Evolutionary conservation across 352 stramenopile species (phyloP), one percentile per base, ranked within the genome.

Genomic region (Globisporangium camurandrum): DNA sequence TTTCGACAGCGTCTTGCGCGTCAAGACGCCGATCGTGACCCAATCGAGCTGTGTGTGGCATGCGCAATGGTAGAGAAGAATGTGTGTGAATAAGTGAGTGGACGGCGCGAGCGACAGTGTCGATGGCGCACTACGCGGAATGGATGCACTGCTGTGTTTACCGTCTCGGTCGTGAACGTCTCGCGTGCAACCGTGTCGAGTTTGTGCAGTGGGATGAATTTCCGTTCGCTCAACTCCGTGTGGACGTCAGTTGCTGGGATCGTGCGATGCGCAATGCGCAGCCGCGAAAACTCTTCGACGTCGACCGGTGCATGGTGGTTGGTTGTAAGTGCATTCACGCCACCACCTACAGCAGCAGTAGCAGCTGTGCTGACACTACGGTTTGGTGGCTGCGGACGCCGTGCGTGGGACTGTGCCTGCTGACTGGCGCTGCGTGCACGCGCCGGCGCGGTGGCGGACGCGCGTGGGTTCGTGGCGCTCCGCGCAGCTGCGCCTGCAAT

Each of bases 1-100:
- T 45, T 88, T 86, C 30, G 79, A 86, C 38, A 85, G 50, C 14
- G 75, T 87, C 56, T 89, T 93, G 37, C 78, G 63, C 26, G 67
- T 67, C 27, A 90, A 50, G 17, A 89, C 82, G 24, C 78, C 82
- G 51, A 93, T 88, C 33, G 76, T 89, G 38, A 89, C 78, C 82
- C 82, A 93, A 49, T 93, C 82, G 7, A 76, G 47, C 76, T 84
- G 24, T n/a, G n/a, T n/a, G n/a, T n/a, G n/a, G n/a, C n/a, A n/a
- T n/a, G n/a, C n/a, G n/a, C n/a, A n/a, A n/a, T n/a, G n/a, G n/a
- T n/a, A n/a, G n/a, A n/a, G n/a, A n/a, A n/a, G n/a, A n/a, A n/a
- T n/a, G n/a, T n/a, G n/a, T n/a, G n/a, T n/a, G n/a, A n/a, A n/a
- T n/a, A n/a, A n/a, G n/a, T n/a, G n/a, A n/a, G n/a, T n/a, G n/a